Conservation (phyloP, 1,284 basidiomycete genomes). For the Cryptococcus sp. region DNA sequence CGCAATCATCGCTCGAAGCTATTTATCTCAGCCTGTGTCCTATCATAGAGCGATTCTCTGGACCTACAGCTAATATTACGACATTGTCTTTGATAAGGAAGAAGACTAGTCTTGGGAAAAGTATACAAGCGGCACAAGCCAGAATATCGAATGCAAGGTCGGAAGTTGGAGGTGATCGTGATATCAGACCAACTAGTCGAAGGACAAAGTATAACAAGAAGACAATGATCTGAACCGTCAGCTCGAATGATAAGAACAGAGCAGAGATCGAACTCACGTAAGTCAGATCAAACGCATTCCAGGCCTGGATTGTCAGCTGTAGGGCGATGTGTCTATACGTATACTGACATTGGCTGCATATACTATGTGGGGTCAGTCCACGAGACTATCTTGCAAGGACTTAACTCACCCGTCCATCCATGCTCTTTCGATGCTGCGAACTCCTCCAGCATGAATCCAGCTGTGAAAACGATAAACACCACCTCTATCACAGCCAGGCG, state of each 20-base stretch:
- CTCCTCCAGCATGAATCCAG: slow-evolving; percentile 67
- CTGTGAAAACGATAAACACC: slow-evolving; percentile 67
- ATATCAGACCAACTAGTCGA: slow-evolving; percentile 61
- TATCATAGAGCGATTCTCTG: neutral
- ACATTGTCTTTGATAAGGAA: slow-evolving; percentile 79
- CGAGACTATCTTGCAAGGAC: neutral
- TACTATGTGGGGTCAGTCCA: slow-evolving; percentile 51
- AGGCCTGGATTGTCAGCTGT: slow-evolving; percentile 55
- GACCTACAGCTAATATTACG: slow-evolving; percentile 63
- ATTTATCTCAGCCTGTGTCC: neutral
- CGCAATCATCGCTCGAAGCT: slow-evolving; percentile 63
- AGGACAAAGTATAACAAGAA: slow-evolving; percentile 66
- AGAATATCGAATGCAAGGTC: slow-evolving; percentile 75
- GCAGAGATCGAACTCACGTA: slow-evolving; percentile 52
- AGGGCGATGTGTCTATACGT: neutral
- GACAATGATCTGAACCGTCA: slow-evolving; percentile 51
- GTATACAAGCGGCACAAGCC: slow-evolving; percentile 76
- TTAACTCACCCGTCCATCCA: slow-evolving; percentile 70
- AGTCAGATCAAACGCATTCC: slow-evolving; percentile 76
- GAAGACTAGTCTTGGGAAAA: slow-evolving; percentile 81
- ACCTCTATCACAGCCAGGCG: slow-evolving; percentile 58
- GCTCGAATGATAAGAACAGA: slow-evolving; percentile 1
- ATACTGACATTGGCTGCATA: slow-evolving; percentile 71
- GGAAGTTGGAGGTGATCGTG: slow-evolving; percentile 56
- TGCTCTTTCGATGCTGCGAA: slow-evolving; percentile 57